These are phyloP conservation scores for Fraxinus americana DNA, from an alignment of 257 asterid species.

Conservation along the genomic window DNA sequence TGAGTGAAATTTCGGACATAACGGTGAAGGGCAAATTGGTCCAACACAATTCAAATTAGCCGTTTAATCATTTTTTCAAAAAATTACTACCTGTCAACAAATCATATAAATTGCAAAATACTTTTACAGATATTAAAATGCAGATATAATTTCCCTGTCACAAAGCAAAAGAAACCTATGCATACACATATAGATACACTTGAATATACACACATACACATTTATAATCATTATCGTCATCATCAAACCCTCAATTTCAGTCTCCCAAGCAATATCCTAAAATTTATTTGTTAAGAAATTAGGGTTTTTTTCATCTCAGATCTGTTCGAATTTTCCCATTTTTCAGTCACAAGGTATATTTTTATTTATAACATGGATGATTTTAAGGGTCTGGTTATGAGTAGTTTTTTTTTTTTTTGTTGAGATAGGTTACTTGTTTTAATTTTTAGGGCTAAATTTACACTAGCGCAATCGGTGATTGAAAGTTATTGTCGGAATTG, in stretches of 20 bases:
- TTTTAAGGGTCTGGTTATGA: slow-evolving; percentile 1
- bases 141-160: slow-evolving; percentile 25
- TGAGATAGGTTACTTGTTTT: not conserved
- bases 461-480: slow-evolving; percentile 16
- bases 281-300: slow-evolving; percentile 18
- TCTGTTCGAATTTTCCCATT: slow-evolving; percentile 44
- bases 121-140: slow-evolving; percentile 16
- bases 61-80: slow-evolving; percentile 32
- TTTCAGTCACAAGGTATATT: slow-evolving; percentile 37
- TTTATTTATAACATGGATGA: not conserved
- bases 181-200: slow-evolving; percentile 2
- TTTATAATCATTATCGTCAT: slow-evolving; percentile 31
- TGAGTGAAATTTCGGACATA: slow-evolving; percentile 15
- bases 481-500: slow-evolving; percentile 19
- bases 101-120: slow-evolving; percentile 30
- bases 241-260: slow-evolving; percentile 51
- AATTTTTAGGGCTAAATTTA: slow-evolving; percentile 21
- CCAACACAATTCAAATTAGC: slow-evolving; percentile 29
- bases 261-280: slow-evolving; percentile 48
- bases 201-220: slow-evolving; percentile 3
- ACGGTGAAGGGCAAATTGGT: slow-evolving; percentile 25
- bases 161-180: slow-evolving; percentile 30
- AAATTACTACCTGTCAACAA: slow-evolving; percentile 25
- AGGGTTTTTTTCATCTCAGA: slow-evolving; percentile 36
- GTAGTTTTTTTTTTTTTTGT: slow-evolving; percentile 19